Conservation (phyloP, 352 stramenopile species). For the Pythium brassicae region DNA sequence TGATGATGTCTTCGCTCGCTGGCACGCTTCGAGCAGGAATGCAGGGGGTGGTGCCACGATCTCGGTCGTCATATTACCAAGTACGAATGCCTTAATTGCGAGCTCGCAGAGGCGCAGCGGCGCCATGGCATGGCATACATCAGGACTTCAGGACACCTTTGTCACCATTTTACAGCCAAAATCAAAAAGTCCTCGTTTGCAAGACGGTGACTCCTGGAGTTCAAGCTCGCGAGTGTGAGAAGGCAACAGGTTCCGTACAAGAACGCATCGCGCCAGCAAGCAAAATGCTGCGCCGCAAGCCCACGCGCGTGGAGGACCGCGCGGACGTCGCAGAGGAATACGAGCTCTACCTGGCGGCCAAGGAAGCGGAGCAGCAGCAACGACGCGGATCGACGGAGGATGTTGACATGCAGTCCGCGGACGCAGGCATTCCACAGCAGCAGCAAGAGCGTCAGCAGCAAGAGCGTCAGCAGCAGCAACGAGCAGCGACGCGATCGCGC, state of each 20-base stretch:
- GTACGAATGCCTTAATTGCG: too few relatives aligned
- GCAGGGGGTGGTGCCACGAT: too few relatives aligned
- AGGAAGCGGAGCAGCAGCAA: constrained; percentile 22
- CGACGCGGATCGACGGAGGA: background rate
- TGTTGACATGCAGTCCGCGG: background rate
- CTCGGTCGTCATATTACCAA: too few relatives aligned
- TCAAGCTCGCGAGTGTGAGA: too few relatives aligned
- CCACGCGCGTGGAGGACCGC: constrained; percentile 62
- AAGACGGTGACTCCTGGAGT: too few relatives aligned
- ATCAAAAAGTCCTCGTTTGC: too few relatives aligned
- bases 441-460: background rate
- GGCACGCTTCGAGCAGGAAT: too few relatives aligned
- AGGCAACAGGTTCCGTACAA: background rate
- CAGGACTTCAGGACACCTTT: too few relatives aligned
- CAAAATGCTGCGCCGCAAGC: constrained; percentile 48
- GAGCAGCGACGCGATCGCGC: constrained; percentile 26
- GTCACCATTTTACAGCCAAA: too few relatives aligned
- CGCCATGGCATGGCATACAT: too few relatives aligned
- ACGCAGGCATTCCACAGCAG: constrained; percentile 25
- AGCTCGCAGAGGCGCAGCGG: too few relatives aligned
- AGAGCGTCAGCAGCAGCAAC: constrained; percentile 18
- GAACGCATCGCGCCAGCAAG: background rate
- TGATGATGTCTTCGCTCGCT: too few relatives aligned
- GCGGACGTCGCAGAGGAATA: constrained; percentile 72
- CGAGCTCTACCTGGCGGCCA: constrained; percentile 56